Conservation (phyloP, 78 protist genomes). For the Neovahlkampfia damariscottae region DNA sequence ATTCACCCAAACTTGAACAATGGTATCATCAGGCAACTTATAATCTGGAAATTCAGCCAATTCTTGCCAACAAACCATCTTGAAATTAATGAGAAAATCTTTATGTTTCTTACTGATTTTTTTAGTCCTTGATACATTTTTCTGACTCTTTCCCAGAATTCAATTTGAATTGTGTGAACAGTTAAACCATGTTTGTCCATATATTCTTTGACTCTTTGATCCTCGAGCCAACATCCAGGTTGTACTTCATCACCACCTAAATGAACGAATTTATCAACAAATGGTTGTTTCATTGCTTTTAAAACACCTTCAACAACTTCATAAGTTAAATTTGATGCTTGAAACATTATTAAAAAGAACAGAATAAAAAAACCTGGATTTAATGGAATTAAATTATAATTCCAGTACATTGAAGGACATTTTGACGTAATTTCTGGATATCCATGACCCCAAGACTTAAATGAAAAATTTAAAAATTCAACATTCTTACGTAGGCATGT, state of each 20-base stretch:
- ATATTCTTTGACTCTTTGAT: neutral
- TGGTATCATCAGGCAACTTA: conserved; percentile 2
- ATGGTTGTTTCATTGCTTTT: neutral
- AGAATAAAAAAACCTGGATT: too few relatives aligned
- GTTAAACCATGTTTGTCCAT: too few relatives aligned
- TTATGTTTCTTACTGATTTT: neutral
- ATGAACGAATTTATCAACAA: neutral
- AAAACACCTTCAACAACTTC: neutral
- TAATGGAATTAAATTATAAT: neutral
- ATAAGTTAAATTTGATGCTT: neutral
- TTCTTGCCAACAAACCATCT: conserved; percentile 20
- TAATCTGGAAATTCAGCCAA: neutral
- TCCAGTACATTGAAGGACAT: conserved; percentile 30
- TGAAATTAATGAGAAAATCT: neutral
- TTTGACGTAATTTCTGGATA: conserved; percentile 37
- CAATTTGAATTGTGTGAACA: too few relatives aligned
- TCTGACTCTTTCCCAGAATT: too few relatives aligned
- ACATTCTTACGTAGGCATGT: conserved; percentile 66
- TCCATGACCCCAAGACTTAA: conserved; percentile 62
- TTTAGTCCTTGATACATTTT: neutral
- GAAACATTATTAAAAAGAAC: too few relatives aligned
- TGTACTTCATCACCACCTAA: conserved; percentile 33
- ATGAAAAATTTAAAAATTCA: too few relatives aligned
- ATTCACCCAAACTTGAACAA: neutral
- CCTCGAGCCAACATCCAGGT: conserved; percentile 11